Percentiles rank a stretch among this genome's conserved stretches.
These are phyloP conservation scores for Fusarium floridanum DNA, from an alignment of 2,329 filamentous ascomycete genomes.

Conservation along the genomic window DNA sequence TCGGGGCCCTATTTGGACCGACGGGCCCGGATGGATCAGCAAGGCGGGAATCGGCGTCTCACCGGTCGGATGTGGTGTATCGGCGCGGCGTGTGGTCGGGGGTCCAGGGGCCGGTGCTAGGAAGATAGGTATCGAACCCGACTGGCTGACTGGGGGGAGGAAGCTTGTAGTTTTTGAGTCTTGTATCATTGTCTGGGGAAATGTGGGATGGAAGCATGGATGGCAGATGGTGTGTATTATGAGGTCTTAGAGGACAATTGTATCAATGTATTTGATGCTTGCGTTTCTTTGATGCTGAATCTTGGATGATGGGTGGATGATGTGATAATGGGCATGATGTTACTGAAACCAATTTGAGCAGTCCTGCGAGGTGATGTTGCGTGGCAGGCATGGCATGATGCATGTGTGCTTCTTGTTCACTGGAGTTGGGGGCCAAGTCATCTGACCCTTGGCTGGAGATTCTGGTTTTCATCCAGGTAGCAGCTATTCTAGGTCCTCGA, in stretches of 20 bases:
- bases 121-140: constrained; percentile 2
- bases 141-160: background rate
- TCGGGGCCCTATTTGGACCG: constrained; percentile 3
- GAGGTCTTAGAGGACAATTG: background rate
- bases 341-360: background rate
- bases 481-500: background rate
- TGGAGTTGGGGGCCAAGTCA: background rate
- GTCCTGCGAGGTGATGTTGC: background rate
- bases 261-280: background rate
- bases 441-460: background rate
- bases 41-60: constrained; percentile 1
- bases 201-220: background rate
- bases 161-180: background rate
- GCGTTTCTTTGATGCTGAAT: background rate
- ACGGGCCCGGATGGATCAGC: constrained; percentile 16
- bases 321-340: background rate
- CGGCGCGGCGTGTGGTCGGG: constrained; percentile 6
- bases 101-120: background rate
- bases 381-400: background rate
- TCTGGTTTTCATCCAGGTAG: background rate
- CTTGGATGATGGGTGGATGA: background rate
- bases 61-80: constrained; percentile 2
- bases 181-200: background rate
- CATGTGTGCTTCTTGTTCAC: background rate
- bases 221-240: background rate